Conservation (phyloP, 202 grass and related monocot genomes). For the Carex arenaria region DNA sequence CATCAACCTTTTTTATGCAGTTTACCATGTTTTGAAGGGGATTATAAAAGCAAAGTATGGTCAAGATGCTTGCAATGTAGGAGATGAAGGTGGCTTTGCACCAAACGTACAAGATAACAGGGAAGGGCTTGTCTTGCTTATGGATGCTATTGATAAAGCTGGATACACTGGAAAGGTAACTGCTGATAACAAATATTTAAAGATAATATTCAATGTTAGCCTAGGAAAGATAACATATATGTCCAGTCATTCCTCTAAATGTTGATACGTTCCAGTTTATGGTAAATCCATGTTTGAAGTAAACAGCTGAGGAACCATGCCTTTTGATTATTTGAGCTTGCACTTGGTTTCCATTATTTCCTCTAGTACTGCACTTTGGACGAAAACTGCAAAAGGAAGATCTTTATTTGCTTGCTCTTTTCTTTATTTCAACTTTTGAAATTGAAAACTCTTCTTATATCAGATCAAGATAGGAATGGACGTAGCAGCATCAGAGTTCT, state of each 20-base stretch:
- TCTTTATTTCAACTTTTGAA: neutral
- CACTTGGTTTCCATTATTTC: neutral
- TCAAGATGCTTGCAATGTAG: constrained; percentile 97
- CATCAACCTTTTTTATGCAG: constrained; percentile 28
- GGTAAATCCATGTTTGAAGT: neutral
- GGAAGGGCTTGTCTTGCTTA: constrained; percentile 93
- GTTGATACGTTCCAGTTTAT: neutral
- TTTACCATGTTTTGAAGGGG: constrained; percentile 87
- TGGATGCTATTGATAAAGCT: constrained; percentile 94
- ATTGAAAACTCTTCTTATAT: constrained; percentile 5
- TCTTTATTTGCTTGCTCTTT: constrained; percentile 2
- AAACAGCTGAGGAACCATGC: neutral
- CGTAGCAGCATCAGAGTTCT: constrained; percentile 91
- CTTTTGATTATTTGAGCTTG: neutral
- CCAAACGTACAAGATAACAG: constrained; percentile 98
- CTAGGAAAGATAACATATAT: neutral
- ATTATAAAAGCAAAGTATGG: constrained; percentile 99
- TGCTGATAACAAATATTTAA: constrained; percentile 7
- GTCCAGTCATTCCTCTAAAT: neutral
- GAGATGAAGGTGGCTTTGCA: constrained; percentile 97
- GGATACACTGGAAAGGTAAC: constrained; percentile 81
- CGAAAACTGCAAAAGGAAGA: neutral
- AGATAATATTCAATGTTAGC: neutral
- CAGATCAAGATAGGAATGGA: constrained; percentile 99
- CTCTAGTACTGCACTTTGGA: neutral